These are phyloP conservation scores for Trametes maxima DNA, from an alignment of 768 basidiomycete genomes.

Conservation along the genomic window DNA sequence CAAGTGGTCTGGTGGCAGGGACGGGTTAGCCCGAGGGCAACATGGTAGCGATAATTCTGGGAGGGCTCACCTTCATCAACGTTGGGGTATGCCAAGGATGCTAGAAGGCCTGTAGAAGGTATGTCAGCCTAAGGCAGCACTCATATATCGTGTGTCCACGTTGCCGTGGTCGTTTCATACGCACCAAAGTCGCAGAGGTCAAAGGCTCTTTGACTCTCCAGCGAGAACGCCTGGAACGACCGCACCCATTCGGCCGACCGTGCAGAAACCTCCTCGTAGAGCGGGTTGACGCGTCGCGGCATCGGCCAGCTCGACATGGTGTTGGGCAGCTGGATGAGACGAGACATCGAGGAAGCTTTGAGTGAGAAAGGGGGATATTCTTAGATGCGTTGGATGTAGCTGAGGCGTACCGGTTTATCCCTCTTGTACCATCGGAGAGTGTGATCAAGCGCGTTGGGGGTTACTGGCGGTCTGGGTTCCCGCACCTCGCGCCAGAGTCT, in stretches of 20 bases:
- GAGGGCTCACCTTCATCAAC: background rate
- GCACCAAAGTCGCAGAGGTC: constrained; percentile 31
- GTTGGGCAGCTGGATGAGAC: constrained; percentile 27
- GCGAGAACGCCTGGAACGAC: constrained; percentile 31
- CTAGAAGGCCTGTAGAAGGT: constrained; percentile 13
- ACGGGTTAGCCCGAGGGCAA: background rate
- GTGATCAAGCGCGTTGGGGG: too few relatives aligned
- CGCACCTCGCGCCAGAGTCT: too few relatives aligned
- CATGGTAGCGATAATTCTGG: background rate
- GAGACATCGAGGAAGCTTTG: background rate
- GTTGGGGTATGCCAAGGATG: constrained; percentile 12
- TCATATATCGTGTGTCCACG: too few relatives aligned
- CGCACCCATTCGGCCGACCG: constrained; percentile 34
- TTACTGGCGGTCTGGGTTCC: too few relatives aligned
- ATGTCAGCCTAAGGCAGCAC: background rate
- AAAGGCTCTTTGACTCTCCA: constrained; percentile 31
- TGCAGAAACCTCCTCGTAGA: constrained; percentile 28
- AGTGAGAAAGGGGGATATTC: too few relatives aligned
- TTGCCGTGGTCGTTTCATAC: background rate
- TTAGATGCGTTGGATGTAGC: background rate
- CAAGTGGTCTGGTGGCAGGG: constrained; percentile 3
- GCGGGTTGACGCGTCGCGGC: constrained; percentile 33
- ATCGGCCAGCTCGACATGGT: constrained; percentile 34
- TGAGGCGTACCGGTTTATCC: background rate
- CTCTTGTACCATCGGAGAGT: too few relatives aligned